These are phyloP conservation scores for Alloascoidea hylecoeti DNA, from an alignment of 805 yeast genomes.

Conservation along the genomic window DNA sequence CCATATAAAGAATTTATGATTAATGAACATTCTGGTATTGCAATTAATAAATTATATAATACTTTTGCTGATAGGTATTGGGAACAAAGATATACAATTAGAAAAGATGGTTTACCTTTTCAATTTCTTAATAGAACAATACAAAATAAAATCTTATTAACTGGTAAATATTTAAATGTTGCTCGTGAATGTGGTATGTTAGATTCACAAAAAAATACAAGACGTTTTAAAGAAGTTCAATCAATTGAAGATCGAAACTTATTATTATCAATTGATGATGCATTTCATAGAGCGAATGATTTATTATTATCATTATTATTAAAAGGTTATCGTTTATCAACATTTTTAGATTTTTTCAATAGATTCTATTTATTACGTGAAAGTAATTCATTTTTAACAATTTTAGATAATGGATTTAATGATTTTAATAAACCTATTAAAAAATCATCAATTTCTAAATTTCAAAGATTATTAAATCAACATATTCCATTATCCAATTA, in stretches of 20 bases:
- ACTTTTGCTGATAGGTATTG: constrained; percentile 23
- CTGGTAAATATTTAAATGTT: constrained; percentile 79
- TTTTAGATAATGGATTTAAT: constrained; percentile 31
- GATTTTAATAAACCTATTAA: constrained; percentile 33
- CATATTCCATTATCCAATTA: not conserved
- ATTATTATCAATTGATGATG: constrained; percentile 38
- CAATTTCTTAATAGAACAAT: constrained; percentile 40
- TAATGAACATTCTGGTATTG: constrained; percentile 18
- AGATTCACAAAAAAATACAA: constrained; percentile 18
- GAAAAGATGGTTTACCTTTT: constrained; percentile 61
- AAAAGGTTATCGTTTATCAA: constrained; percentile 40
- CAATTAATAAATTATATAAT: constrained; percentile 11
- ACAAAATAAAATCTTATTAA: constrained; percentile 53
- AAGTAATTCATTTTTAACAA: constrained; percentile 34
- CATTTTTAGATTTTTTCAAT: constrained; percentile 35
- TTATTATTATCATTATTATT: constrained; percentile 41
- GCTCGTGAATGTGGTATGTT: constrained; percentile 43
- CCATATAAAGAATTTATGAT: constrained; percentile 75
- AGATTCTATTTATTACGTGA: constrained; percentile 41
- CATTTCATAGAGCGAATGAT: constrained; percentile 55
- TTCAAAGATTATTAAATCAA: constrained; percentile 21
- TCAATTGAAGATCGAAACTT: constrained; percentile 30
- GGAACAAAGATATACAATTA: constrained; percentile 46
- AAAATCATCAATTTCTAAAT: constrained; percentile 14
- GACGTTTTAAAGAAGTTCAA: constrained; percentile 12